Conservation (phyloP, 2,329 filamentous ascomycete genomes). For the Aspergillus unguis region DNA sequence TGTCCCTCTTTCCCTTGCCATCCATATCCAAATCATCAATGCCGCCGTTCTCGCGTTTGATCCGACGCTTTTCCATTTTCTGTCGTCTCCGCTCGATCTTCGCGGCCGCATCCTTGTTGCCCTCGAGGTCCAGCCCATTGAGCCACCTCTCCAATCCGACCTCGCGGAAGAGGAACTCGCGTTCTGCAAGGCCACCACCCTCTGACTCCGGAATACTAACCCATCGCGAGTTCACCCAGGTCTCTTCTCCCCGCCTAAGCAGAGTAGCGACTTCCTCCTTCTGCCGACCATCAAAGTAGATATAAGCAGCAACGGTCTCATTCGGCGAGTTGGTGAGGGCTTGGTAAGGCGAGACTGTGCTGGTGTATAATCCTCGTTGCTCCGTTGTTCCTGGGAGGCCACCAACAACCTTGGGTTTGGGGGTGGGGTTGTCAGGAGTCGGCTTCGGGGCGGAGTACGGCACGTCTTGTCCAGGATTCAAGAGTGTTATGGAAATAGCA, state of each 20-base stretch:
- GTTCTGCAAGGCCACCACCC: conserved; percentile 89
- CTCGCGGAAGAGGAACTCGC: conserved; percentile 95
- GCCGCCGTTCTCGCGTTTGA: conserved; percentile 65
- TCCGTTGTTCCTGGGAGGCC: conserved; percentile 57
- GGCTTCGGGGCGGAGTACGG: conserved; percentile 89
- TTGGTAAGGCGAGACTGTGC: conserved; percentile 76
- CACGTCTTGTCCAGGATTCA: conserved; percentile 82
- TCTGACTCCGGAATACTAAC: conserved; percentile 89
- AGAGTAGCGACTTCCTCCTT: conserved; percentile 98
- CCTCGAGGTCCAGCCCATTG: conserved; percentile 91
- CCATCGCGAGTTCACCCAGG: conserved; percentile 98
- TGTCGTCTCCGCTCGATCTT: conserved; percentile 64
- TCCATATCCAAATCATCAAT: conserved; percentile 46
- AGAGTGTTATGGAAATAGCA: conserved; percentile 93
- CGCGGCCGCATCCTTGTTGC: conserved; percentile 83
- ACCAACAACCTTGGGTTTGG: conserved; percentile 77
- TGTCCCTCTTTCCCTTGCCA: conserved; percentile 33
- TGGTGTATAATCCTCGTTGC: conserved; percentile 52
- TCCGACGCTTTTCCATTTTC: conserved; percentile 77
- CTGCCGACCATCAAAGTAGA: conserved; percentile 92
- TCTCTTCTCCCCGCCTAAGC: conserved; percentile 88
- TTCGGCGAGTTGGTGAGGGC: conserved; percentile 89
- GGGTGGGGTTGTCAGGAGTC: conserved; percentile 70
- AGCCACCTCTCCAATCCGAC: conserved; percentile 95
- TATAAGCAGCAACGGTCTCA: conserved; percentile 97